Evolutionary conservation across 1,139 yeast genomes (phyloP).

Genomic region (Debaryomyces nepalensis): DNA sequence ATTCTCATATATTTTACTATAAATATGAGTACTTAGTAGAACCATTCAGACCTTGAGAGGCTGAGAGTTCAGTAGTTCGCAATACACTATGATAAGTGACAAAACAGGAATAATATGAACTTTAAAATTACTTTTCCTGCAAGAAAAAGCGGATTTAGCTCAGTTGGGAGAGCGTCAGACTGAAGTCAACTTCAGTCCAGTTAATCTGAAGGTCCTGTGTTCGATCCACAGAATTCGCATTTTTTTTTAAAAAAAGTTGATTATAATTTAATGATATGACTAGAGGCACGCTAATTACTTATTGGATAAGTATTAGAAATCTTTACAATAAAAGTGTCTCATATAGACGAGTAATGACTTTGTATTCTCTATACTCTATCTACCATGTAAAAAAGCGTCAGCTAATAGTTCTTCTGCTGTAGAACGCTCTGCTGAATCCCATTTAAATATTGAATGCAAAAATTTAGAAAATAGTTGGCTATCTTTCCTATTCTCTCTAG

Average conservation of each 20-base stretch:
- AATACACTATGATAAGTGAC: too few relatives aligned
- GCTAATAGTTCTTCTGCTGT: slow-evolving; percentile 48
- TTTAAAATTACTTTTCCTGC: too few relatives aligned
- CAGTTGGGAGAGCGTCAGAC: slow-evolving; percentile 64
- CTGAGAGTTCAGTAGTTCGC: too few relatives aligned
- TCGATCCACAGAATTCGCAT: slow-evolving; percentile 59
- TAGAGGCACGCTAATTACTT: too few relatives aligned
- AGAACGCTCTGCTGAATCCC: slow-evolving; percentile 59
- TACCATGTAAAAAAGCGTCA: slow-evolving; percentile 31
- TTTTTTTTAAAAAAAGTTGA: slow-evolving; percentile 19
- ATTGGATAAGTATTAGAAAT: too few relatives aligned
- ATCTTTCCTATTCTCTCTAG: slow-evolving; percentile 26
- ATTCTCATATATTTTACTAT: too few relatives aligned
- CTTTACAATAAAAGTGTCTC: too few relatives aligned
- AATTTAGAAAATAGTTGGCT: slow-evolving; percentile 30
- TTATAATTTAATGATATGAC: too few relatives aligned
- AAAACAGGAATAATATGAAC: too few relatives aligned
- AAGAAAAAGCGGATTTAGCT: slow-evolving; percentile 44
- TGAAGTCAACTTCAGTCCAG: slow-evolving; percentile 47
- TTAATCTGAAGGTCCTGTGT: slow-evolving; percentile 60
- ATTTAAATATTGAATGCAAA: slow-evolving; percentile 48
- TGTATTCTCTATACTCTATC: neutral
- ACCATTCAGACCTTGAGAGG: too few relatives aligned
- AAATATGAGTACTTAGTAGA: too few relatives aligned
- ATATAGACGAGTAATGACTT: too few relatives aligned